phyloP scores from a whole-genome alignment of 345 rosid species.

The Rhizophora mangle region DNA sequence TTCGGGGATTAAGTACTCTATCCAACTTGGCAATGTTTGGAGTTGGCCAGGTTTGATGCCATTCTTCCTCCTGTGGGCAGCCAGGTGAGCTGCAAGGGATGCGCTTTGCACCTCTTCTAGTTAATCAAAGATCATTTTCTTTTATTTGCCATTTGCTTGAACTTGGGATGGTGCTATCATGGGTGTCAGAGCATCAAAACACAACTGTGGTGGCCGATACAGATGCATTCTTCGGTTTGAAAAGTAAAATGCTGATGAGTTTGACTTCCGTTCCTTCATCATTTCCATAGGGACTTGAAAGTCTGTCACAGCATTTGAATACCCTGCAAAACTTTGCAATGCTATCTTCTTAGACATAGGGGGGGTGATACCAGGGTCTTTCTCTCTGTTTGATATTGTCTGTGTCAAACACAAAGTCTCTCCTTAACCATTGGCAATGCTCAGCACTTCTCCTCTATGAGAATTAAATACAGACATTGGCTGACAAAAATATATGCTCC shows the following conservation, averaged over 20 bases:
- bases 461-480: neutral
- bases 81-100: slow-evolving; percentile 50
- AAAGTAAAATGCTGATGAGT: slow-evolving; percentile 84
- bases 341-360: no score
- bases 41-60: slow-evolving; percentile 95
- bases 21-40: slow-evolving; percentile 97
- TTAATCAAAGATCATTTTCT: neutral
- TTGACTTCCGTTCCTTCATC: slow-evolving; percentile 7
- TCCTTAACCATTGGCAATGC: neutral
- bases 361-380: no score
- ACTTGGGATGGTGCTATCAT: slow-evolving; percentile 62
- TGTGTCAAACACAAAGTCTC: neutral
- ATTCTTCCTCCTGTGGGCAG: slow-evolving; percentile 75
- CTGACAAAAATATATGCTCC: neutral
- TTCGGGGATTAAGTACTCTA: slow-evolving; percentile 31
- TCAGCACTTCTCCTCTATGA: neutral
- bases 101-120: neutral
- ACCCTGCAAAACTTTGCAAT: no score
- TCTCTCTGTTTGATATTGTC: no score
- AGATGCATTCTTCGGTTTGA: slow-evolving; percentile 88
- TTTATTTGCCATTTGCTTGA: slow-evolving; percentile 11
- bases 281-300: neutral
- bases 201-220: slow-evolving; percentile 76
- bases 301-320: no score
- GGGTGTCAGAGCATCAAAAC: slow-evolving; percentile 98